A percentile compares a stretch with the other conserved stretches of the same genome.
phyloP scores from a whole-genome alignment of 148 eudicot species.

The Persicaria tinctoria region DNA sequence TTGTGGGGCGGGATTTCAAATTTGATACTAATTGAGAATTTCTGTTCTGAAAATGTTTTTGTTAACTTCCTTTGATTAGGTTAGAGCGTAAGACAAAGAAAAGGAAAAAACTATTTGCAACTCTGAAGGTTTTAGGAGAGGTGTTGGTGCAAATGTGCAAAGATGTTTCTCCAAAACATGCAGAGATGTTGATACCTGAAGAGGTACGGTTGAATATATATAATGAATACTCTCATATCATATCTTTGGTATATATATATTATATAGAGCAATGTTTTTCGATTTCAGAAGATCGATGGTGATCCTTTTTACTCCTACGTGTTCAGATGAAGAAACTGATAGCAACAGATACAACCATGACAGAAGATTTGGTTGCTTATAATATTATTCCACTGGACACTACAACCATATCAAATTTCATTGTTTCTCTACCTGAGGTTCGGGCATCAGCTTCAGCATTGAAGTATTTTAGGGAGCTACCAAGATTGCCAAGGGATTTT shows the following conservation, averaged over 20 bases:
- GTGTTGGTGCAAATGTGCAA: slow-evolving; percentile 79
- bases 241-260: not conserved
- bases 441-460: slow-evolving; percentile 76
- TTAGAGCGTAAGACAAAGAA: slow-evolving; percentile 84
- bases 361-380: slow-evolving; percentile 83
- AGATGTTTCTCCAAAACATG: slow-evolving; percentile 90
- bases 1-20: not conserved
- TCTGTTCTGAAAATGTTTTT: not conserved
- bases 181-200: slow-evolving; percentile 72
- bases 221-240: not conserved
- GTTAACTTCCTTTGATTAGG: slow-evolving; percentile 24
- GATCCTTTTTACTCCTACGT: slow-evolving; percentile 13
- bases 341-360: slow-evolving; percentile 95
- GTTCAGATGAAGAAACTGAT: slow-evolving; percentile 76
- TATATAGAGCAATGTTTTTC: not conserved
- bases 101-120: slow-evolving; percentile 87
- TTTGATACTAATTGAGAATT: not conserved
- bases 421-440: slow-evolving; percentile 74
- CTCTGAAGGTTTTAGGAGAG: slow-evolving; percentile 78
- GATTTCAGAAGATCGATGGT: no score
- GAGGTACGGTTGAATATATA: slow-evolving; percentile 56
- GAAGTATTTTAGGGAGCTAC: slow-evolving; percentile 57
- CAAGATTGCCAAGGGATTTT: slow-evolving; percentile 62
- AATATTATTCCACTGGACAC: slow-evolving; percentile 91
- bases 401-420: slow-evolving; percentile 56